Percentiles rank a stretch among this genome's conserved stretches.
phyloP scores from a whole-genome alignment of 2,329 filamentous ascomycete genomes.

The Diaporthe amygdali region DNA sequence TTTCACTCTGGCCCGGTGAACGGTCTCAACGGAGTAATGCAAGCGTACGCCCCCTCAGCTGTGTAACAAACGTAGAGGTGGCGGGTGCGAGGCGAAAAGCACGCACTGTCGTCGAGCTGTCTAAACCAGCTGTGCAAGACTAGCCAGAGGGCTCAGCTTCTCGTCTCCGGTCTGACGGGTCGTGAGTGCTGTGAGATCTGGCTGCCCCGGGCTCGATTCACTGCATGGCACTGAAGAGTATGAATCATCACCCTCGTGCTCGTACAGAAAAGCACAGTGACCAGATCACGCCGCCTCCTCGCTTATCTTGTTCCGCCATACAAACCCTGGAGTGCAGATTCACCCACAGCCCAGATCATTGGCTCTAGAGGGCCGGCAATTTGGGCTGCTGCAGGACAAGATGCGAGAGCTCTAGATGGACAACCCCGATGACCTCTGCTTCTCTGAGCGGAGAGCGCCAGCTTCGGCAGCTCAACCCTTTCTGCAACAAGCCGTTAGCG shows the following conservation, averaged over 20 bases:
- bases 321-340: constrained; percentile 11
- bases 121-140: neutral
- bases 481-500: constrained; percentile 26
- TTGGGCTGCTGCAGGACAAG: constrained; percentile 12
- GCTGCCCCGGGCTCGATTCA: neutral
- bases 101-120: neutral
- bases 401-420: constrained; percentile 5
- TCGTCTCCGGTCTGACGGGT: constrained; percentile 23
- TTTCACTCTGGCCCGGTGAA: neutral
- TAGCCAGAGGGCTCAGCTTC: neutral
- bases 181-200: neutral
- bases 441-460: constrained; percentile 14
- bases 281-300: constrained; percentile 19
- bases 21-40: constrained; percentile 9
- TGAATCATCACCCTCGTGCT: neutral
- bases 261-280: neutral
- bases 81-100: neutral
- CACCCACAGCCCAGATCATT: constrained; percentile 4
- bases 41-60: constrained; percentile 22
- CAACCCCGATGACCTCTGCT: constrained; percentile 15
- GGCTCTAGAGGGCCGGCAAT: neutral
- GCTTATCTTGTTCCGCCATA: constrained; percentile 23
- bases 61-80: constrained; percentile 15
- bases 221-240: neutral
- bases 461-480: constrained; percentile 15